These are phyloP conservation scores for Mentha longifolia DNA, from an alignment of 257 asterid species.

Conservation along the genomic window DNA sequence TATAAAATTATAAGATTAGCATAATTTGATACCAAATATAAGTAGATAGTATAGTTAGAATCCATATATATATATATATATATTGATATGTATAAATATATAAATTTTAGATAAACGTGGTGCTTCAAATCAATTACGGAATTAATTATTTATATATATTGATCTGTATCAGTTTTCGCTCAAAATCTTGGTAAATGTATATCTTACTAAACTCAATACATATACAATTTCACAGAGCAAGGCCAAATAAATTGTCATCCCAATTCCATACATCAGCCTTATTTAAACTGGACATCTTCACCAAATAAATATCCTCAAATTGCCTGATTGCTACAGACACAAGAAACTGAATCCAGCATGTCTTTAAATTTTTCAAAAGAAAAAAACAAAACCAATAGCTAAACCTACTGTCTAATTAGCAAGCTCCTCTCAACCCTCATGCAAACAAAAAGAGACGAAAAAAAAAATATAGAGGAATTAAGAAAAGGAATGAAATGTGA, in stretches of 20 bases:
- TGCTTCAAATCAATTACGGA: too few species aligned
- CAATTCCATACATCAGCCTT: background rate
- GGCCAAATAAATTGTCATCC: background rate
- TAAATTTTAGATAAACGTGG: too few species aligned
- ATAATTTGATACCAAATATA: too few species aligned
- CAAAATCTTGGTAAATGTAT: too few species aligned
- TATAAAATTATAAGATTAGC: too few species aligned
- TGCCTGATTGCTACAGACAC: constrained; percentile 28
- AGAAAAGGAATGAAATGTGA: background rate
- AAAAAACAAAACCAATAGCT: constrained; percentile 28
- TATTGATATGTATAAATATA: too few species aligned
- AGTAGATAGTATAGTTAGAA: too few species aligned
- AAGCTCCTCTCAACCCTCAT: constrained; percentile 24
- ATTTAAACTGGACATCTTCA: constrained; percentile 11
- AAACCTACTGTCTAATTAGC: constrained; percentile 28
- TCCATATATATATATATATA: too few species aligned
- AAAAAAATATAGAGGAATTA: background rate
- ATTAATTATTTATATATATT: too few species aligned
- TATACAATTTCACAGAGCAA: background rate
- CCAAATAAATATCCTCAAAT: constrained; percentile 16
- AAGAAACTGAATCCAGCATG: constrained; percentile 27
- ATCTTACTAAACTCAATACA: background rate
- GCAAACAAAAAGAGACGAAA: background rate
- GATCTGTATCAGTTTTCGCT: too few species aligned
- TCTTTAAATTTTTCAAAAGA: background rate